Percentiles rank a stretch among this genome's conserved stretches.
Conservation (phyloP, 2,329 filamentous ascomycete species). For the Domatiomyces catenatus region DNA sequence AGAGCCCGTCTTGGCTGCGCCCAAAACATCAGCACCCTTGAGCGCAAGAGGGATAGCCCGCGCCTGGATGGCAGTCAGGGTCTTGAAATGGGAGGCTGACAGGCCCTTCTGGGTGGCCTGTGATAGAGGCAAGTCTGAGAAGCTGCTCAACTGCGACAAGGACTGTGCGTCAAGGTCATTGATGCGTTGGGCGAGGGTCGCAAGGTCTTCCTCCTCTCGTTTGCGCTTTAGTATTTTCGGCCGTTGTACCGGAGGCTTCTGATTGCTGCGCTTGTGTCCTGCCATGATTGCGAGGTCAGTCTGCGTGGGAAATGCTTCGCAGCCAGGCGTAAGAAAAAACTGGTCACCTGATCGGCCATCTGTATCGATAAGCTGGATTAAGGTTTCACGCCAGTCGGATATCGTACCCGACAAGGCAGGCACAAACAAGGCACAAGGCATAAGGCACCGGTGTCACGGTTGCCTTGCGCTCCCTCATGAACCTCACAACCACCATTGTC, state of each 20-base stretch:
- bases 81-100: conserved; percentile 73
- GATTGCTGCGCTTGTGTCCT: background rate
- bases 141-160: conserved; percentile 44
- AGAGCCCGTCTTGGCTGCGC: conserved; percentile 86
- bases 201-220: conserved; percentile 30
- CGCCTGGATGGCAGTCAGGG: conserved; percentile 79
- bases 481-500: background rate
- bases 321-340: background rate
- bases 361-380: background rate
- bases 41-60: conserved; percentile 78
- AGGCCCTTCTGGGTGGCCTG: conserved; percentile 64
- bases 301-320: background rate
- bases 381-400: background rate
- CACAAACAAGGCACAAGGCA: background rate
- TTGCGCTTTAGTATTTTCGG: conserved; percentile 29
- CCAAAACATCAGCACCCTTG: conserved; percentile 74
- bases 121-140: conserved; percentile 75
- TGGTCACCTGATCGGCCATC: background rate
- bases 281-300: background rate
- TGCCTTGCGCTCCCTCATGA: background rate
- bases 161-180: conserved; percentile 27
- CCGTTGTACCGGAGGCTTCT: background rate
- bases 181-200: conserved; percentile 27
- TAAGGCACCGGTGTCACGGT: background rate
- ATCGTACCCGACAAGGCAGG: background rate